phyloP scores from a whole-genome alignment of 805 yeast species.

The Wickerhamiella sergipiensis region DNA sequence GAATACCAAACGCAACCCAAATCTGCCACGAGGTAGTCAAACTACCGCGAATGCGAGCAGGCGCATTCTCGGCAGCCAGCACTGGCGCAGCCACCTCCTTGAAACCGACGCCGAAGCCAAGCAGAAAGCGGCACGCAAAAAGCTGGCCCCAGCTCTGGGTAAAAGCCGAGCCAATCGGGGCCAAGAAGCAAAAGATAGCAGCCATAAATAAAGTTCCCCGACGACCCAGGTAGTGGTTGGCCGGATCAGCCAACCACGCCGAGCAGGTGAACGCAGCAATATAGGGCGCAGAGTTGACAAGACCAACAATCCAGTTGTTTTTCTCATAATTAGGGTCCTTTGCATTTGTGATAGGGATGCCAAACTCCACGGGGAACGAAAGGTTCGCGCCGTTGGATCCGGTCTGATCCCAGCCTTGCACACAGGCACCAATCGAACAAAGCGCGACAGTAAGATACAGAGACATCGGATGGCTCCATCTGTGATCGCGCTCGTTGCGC shows the following conservation, averaged over 20 bases:
- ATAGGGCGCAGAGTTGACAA: conserved; percentile 54
- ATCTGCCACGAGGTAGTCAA: conserved; percentile 61
- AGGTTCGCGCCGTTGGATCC: conserved; percentile 56
- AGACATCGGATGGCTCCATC: conserved; percentile 30
- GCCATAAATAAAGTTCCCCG: conserved; percentile 28
- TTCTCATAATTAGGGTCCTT: conserved; percentile 16
- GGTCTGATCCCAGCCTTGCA: conserved; percentile 66
- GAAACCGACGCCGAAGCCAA: conserved; percentile 56
- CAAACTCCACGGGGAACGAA: conserved; percentile 36
- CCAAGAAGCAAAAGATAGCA: conserved; percentile 44
- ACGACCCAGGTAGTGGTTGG: conserved; percentile 42
- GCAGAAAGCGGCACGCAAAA: conserved; percentile 42
- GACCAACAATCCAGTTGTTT: conserved; percentile 36
- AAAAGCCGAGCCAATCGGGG: conserved; percentile 48
- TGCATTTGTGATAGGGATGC: conserved; percentile 20
- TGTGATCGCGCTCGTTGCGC: conserved; percentile 34
- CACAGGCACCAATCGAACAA: conserved; percentile 54
- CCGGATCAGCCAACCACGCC: conserved; percentile 35
- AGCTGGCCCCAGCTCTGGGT: conserved; percentile 47
- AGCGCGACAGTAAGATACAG: conserved; percentile 38
- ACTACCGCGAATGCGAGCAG: conserved; percentile 47
- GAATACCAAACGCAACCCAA: conserved; percentile 60
- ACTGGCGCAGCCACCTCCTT: conserved; percentile 61
- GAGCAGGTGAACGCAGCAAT: conserved; percentile 36
- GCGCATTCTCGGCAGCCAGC: conserved; percentile 49